phyloP scores from a whole-genome alignment of 345 rosid genomes.

The Viola odorata region DNA sequence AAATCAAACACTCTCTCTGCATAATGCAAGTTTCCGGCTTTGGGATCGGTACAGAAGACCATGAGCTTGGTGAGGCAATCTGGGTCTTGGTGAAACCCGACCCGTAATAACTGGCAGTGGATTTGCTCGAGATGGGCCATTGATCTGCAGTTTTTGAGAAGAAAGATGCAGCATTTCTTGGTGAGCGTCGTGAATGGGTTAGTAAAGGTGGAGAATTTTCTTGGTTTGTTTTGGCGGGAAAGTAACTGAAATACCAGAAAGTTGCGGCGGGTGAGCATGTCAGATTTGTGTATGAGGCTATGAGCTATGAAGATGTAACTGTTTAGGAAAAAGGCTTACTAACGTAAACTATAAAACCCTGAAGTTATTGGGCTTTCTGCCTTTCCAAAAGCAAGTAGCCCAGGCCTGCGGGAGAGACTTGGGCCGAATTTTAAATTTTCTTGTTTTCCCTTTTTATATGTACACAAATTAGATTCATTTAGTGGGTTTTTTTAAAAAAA shows the following conservation, averaged over 20 bases:
- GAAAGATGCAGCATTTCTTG: conserved; percentile 24
- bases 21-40: conserved; percentile 26
- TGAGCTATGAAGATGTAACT: too few relatives aligned
- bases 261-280: background rate
- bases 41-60: conserved; percentile 32
- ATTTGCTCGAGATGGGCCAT: conserved; percentile 38
- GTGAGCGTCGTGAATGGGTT: background rate
- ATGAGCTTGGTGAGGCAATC: conserved; percentile 39
- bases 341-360: too few relatives aligned
- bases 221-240: background rate
- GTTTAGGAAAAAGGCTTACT: too few relatives aligned
- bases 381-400: too few relatives aligned
- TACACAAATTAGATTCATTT: too few relatives aligned
- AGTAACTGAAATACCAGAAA: background rate
- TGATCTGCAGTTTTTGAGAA: conserved; percentile 37
- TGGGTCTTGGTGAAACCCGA: conserved; percentile 32
- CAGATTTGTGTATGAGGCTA: too few relatives aligned
- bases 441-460: too few relatives aligned
- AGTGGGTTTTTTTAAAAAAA: too few relatives aligned
- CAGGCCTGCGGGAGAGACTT: too few relatives aligned
- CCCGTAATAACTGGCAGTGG: conserved; percentile 39
- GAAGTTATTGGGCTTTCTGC: too few relatives aligned
- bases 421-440: too few relatives aligned
- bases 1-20: conserved; percentile 30
- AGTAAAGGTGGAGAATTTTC: conserved; percentile 7